phyloP scores from a whole-genome alignment of 306 rosid species.

The Nissolia schottii region DNA sequence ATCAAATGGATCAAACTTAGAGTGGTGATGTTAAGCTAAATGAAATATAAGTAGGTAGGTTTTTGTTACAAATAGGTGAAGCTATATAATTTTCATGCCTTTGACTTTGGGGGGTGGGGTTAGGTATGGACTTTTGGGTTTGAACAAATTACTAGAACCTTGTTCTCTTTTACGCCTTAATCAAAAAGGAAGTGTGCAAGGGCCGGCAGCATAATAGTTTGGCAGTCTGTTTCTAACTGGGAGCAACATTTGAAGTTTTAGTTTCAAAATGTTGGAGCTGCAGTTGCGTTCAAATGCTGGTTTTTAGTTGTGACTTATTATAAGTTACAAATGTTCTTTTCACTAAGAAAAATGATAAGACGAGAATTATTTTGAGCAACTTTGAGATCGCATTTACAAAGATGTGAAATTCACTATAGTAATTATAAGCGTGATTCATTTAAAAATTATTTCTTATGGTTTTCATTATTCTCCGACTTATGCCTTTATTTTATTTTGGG shows the following conservation, averaged over 20 bases:
- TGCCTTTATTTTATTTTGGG: no score
- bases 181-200: background rate
- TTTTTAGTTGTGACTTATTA: no score
- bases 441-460: no score
- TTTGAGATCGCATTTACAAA: no score
- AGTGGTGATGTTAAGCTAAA: background rate
- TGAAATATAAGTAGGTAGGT: constrained; percentile 13
- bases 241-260: background rate
- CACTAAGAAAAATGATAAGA: no score
- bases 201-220: background rate
- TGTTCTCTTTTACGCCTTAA: background rate
- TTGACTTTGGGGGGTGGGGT: background rate
- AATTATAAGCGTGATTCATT: no score
- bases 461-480: no score
- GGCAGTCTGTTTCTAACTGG: background rate
- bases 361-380: no score
- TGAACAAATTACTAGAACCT: background rate
- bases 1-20: background rate
- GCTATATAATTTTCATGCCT: background rate
- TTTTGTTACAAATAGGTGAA: constrained; percentile 18
- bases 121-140: background rate
- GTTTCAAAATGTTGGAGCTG: no score
- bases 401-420: no score
- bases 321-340: no score
- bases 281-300: no score